These are phyloP conservation scores for Jaminaea rosea DNA, from an alignment of 1,284 basidiomycete genomes.

Conservation along the genomic window DNA sequence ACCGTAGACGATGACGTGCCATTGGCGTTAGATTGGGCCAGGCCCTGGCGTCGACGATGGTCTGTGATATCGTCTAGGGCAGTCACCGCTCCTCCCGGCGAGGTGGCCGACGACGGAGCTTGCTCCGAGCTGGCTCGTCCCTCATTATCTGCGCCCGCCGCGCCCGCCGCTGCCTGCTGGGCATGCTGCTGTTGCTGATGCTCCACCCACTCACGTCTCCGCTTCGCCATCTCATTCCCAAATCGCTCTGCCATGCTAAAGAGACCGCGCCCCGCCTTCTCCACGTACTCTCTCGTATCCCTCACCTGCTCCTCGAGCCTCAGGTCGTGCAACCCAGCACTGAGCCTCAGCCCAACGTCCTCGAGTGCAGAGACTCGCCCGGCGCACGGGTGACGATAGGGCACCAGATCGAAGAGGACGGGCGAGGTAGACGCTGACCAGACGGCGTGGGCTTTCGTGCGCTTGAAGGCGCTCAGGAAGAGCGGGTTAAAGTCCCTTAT, in stretches of 20 bases:
- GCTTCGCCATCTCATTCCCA: slow-evolving; percentile 33
- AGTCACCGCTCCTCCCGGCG: neutral
- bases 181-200: slow-evolving; percentile 1
- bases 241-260: slow-evolving; percentile 33
- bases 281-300: slow-evolving; percentile 38
- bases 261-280: slow-evolving; percentile 32
- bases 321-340: slow-evolving; percentile 39
- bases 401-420: slow-evolving; percentile 41
- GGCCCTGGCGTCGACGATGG: too few relatives aligned
- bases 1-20: too few relatives aligned
- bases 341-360: slow-evolving; percentile 38
- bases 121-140: neutral
- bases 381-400: slow-evolving; percentile 40
- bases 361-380: slow-evolving; percentile 40
- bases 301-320: slow-evolving; percentile 39
- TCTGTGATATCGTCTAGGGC: neutral
- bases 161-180: neutral
- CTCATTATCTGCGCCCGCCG: neutral
- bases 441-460: slow-evolving; percentile 22
- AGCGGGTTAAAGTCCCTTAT: slow-evolving; percentile 17
- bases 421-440: slow-evolving; percentile 38
- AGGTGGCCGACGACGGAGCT: neutral
- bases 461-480: slow-evolving; percentile 30
- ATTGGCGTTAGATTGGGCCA: too few relatives aligned
- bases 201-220: slow-evolving; percentile 10